Conservation (phyloP, 106 monocot genomes). For the Allium cepa region DNA sequence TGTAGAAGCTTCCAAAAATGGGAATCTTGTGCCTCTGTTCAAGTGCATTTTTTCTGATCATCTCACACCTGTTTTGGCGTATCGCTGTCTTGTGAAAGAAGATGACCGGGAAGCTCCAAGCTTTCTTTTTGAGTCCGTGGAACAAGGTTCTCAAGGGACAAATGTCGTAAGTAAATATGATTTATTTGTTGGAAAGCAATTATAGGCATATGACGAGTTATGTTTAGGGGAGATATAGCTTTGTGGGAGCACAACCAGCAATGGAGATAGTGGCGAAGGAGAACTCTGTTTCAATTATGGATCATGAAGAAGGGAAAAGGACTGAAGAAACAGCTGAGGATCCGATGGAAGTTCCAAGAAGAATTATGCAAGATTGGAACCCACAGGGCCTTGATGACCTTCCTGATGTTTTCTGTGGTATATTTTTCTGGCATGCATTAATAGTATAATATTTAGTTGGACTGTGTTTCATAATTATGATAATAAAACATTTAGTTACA, state of each 20-base stretch:
- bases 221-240: conserved; percentile 15
- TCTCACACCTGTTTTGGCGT: conserved; percentile 64
- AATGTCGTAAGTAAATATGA: conserved; percentile 37
- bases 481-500: too few species aligned
- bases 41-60: conserved; percentile 62
- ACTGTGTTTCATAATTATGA: too few species aligned
- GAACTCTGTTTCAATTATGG: conserved; percentile 14
- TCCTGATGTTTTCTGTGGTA: conserved; percentile 25
- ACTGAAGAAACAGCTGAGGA: conserved; percentile 18
- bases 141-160: conserved; percentile 49
- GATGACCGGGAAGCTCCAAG: conserved; percentile 75
- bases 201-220: too few species aligned
- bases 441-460: too few species aligned
- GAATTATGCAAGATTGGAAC: conserved; percentile 9
- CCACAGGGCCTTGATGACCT: conserved; percentile 16
- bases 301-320: conserved; percentile 6
- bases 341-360: conserved; percentile 12
- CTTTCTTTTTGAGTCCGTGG: conserved; percentile 94
- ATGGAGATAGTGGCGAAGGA: conserved; percentile 19
- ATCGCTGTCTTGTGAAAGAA: conserved; percentile 67
- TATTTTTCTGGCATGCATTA: too few species aligned
- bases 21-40: conserved; percentile 56
- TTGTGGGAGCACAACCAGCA: conserved; percentile 19
- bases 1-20: conserved; percentile 25
- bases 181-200: too few species aligned